Conservation (phyloP, 371 early-diverging fungal genomes). For the Circinella umbellata region DNA sequence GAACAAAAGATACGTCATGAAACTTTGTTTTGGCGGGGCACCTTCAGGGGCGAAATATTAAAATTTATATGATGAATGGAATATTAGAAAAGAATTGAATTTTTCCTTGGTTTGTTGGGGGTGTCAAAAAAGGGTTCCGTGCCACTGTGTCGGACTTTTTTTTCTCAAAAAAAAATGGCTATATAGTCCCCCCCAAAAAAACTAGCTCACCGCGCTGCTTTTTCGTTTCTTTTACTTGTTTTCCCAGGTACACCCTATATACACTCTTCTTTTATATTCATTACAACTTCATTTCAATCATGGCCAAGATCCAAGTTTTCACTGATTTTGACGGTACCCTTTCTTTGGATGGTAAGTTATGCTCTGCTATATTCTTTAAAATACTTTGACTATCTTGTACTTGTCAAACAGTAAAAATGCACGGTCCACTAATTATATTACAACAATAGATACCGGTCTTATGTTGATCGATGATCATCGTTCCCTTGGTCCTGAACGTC, state of each 20-base stretch:
- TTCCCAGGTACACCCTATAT: too few relatives aligned
- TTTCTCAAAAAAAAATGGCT: background rate
- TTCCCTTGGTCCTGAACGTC: constrained; percentile 45
- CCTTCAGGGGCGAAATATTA: background rate
- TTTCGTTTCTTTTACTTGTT: background rate
- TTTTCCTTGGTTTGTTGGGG: background rate
- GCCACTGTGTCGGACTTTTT: constrained; percentile 4
- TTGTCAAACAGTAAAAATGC: too few relatives aligned
- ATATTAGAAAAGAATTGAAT: too few relatives aligned
- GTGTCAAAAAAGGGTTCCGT: background rate
- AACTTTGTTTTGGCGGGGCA: constrained; percentile 11
- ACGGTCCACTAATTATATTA: too few relatives aligned
- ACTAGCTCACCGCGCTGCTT: background rate
- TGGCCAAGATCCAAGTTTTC: constrained; percentile 44
- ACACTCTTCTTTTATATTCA: background rate
- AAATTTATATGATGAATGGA: background rate
- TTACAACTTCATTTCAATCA: background rate
- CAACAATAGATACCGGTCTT: constrained; percentile 44
- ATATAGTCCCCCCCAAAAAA: background rate
- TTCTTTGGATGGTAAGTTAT: constrained; percentile 42
- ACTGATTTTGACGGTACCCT: constrained; percentile 59
- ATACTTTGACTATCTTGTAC: background rate
- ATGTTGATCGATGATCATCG: constrained; percentile 51
- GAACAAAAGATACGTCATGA: constrained; percentile 1
- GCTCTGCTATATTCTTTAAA: too few relatives aligned